Conservation (phyloP, 1,284 basidiomycete species). For the Ustilago trichophora region DNA sequence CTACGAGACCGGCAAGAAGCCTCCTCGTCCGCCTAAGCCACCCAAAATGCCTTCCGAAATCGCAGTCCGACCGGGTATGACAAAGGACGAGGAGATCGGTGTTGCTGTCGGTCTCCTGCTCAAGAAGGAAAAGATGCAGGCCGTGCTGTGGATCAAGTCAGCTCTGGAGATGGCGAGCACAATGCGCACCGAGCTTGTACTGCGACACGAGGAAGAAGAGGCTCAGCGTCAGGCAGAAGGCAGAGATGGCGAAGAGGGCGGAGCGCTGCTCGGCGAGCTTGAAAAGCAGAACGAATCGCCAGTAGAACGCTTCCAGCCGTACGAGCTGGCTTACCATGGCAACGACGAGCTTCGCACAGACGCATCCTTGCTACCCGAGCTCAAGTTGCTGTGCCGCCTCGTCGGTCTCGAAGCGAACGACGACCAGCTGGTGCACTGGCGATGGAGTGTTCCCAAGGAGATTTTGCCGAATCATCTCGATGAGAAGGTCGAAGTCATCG, state of each 20-base stretch:
- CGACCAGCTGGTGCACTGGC: conserved; percentile 44
- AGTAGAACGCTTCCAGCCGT: conserved; percentile 34
- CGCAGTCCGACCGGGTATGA: conserved; percentile 47
- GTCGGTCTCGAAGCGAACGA: conserved; percentile 53
- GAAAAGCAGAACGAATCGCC: conserved; percentile 35
- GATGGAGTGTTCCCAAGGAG: conserved; percentile 56
- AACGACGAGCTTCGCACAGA: conserved; percentile 53
- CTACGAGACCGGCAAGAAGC: conserved; percentile 51
- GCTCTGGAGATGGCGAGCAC: conserved; percentile 59
- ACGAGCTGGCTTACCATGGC: conserved; percentile 32
- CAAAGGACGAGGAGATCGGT: conserved; percentile 55
- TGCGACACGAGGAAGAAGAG: conserved; percentile 31
- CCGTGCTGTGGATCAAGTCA: conserved; percentile 63
- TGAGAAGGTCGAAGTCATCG: conserved; percentile 55
- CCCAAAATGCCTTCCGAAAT: conserved; percentile 54
- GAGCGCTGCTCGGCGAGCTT: conserved; percentile 21
- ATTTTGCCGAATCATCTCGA: conserved; percentile 50
- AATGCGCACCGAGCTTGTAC: conserved; percentile 47
- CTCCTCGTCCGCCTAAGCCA: conserved; percentile 46
- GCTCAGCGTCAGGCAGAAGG: conserved; percentile 9
- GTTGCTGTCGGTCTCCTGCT: conserved; percentile 61
- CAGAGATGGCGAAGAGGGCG: conserved; percentile 8
- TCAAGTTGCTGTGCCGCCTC: conserved; percentile 63
- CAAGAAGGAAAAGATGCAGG: conserved; percentile 57
- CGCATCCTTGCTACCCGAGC: conserved; percentile 49